These are phyloP conservation scores for Volvox carteri DNA, from an alignment of 163 green algal genomes.

Conservation along the genomic window DNA sequence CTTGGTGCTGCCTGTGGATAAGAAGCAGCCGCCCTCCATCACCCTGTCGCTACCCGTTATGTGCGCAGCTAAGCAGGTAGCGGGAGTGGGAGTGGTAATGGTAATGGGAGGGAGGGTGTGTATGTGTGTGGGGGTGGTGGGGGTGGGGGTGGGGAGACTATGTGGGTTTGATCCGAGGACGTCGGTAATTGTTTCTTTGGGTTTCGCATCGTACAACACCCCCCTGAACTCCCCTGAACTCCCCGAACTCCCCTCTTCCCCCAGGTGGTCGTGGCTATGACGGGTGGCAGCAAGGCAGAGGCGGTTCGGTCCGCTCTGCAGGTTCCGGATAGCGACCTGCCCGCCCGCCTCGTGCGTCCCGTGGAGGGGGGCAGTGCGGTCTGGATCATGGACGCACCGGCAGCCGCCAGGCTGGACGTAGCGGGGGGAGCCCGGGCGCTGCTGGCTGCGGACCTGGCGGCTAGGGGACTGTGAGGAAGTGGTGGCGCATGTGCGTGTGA, in stretches of 20 bases:
- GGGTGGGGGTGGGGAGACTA: too few relatives aligned
- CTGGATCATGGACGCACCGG: conserved; percentile 50
- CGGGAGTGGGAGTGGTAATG: too few relatives aligned
- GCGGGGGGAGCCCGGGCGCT: conserved; percentile 11
- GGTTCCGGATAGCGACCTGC: neutral
- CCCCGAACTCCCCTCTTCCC: neutral
- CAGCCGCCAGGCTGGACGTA: conserved; percentile 12
- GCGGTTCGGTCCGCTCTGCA: conserved; percentile 54
- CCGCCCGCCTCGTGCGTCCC: conserved; percentile 29
- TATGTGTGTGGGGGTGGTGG: neutral
- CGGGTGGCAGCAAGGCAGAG: conserved; percentile 55
- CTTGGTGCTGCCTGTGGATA: conserved; percentile 51
- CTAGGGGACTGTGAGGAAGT: conserved; percentile 1
- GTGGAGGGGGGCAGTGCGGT: conserved; percentile 23
- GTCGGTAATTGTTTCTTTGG: too few relatives aligned
- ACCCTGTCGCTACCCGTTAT: conserved; percentile 61
- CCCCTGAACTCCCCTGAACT: neutral
- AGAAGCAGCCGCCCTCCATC: conserved; percentile 47
- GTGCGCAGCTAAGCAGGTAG: conserved; percentile 53
- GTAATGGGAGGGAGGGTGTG: too few relatives aligned
- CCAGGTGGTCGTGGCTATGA: conserved; percentile 56
- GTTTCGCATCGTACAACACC: too few relatives aligned
- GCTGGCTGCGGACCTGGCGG: conserved; percentile 37
- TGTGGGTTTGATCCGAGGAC: too few relatives aligned
- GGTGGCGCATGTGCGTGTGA: too few relatives aligned